Conservation (phyloP, 768 basidiomycete genomes). For the Suillus cothurnatus region DNA sequence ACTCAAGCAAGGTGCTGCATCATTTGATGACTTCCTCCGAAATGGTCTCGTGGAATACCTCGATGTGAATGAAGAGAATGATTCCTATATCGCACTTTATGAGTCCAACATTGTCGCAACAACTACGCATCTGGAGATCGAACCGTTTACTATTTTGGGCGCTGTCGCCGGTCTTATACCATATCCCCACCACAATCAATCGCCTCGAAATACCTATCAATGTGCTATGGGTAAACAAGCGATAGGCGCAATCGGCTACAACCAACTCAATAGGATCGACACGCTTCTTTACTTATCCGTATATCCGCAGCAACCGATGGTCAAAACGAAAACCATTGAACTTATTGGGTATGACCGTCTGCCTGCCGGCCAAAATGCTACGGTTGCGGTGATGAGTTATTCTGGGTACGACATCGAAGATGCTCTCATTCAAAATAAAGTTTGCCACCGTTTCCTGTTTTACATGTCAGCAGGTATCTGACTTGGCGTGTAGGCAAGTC, state of each 20-base stretch:
- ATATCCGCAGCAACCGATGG: slow-evolving; percentile 99
- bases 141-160: slow-evolving; percentile 96
- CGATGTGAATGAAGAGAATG: slow-evolving; percentile 99
- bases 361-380: slow-evolving; percentile 98
- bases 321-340: slow-evolving; percentile 98
- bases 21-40: slow-evolving; percentile 93
- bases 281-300: slow-evolving; percentile 97
- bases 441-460: slow-evolving; percentile 29
- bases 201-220: slow-evolving; percentile 98
- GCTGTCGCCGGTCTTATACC: slow-evolving; percentile 98
- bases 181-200: slow-evolving; percentile 99
- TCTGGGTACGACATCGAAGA: slow-evolving; percentile 99
- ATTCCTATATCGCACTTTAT: slow-evolving; percentile 93
- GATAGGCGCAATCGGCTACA: slow-evolving; percentile 97
- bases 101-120: slow-evolving; percentile 79
- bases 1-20: slow-evolving; percentile 74
- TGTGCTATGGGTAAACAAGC: slow-evolving; percentile 99
- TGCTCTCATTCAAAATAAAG: slow-evolving; percentile 94
- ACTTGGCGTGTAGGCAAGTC: slow-evolving; percentile 64
- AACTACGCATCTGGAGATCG: slow-evolving; percentile 97
- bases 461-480: slow-evolving; percentile 7
- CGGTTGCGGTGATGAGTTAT: slow-evolving; percentile 98
- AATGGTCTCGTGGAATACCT: slow-evolving; percentile 96
- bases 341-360: slow-evolving; percentile 94
- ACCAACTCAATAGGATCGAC: slow-evolving; percentile 97